Evolutionary conservation across 176 grass and related monocot species (phyloP).

Genomic region (Oryza glumipatula): DNA sequence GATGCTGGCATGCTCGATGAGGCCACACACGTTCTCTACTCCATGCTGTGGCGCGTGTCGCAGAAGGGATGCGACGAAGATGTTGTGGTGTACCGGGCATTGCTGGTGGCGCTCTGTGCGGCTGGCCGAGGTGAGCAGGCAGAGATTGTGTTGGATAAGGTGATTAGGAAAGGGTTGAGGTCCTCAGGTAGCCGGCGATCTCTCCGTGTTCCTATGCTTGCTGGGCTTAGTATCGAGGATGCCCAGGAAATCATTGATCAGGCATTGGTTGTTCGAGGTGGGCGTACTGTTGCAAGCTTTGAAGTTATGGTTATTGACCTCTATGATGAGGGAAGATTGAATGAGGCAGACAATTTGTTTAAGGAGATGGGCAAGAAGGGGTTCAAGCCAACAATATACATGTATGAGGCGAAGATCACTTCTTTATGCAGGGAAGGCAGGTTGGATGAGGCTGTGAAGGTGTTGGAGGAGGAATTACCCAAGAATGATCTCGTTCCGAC

Average conservation of each 20-base stretch:
- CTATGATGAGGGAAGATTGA: slow-evolving; percentile 58
- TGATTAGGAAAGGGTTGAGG: slow-evolving; percentile 76
- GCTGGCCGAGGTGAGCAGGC: slow-evolving; percentile 55
- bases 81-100: slow-evolving; percentile 57
- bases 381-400: slow-evolving; percentile 58
- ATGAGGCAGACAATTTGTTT: slow-evolving; percentile 63
- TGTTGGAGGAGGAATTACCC: slow-evolving; percentile 62
- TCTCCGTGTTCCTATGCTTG: slow-evolving; percentile 66
- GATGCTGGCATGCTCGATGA: slow-evolving; percentile 72
- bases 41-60: slow-evolving; percentile 71
- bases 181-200: slow-evolving; percentile 50
- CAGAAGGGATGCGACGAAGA: slow-evolving; percentile 65
- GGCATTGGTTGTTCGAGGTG: slow-evolving; percentile 53
- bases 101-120: slow-evolving; percentile 65
- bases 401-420: slow-evolving; percentile 60
- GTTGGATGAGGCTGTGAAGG: slow-evolving; percentile 52
- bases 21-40: slow-evolving; percentile 75
- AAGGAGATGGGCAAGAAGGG: slow-evolving; percentile 67
- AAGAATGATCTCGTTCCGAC: slow-evolving; percentile 63
- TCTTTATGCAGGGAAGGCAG: slow-evolving; percentile 62
- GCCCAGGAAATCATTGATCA: slow-evolving; percentile 63
- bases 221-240: slow-evolving; percentile 54
- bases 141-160: slow-evolving; percentile 68
- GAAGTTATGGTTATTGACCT: slow-evolving; percentile 54
- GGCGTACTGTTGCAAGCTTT: slow-evolving; percentile 57